phyloP scores from a whole-genome alignment of 208 protist species.

The Trypanosoma avium region DNA sequence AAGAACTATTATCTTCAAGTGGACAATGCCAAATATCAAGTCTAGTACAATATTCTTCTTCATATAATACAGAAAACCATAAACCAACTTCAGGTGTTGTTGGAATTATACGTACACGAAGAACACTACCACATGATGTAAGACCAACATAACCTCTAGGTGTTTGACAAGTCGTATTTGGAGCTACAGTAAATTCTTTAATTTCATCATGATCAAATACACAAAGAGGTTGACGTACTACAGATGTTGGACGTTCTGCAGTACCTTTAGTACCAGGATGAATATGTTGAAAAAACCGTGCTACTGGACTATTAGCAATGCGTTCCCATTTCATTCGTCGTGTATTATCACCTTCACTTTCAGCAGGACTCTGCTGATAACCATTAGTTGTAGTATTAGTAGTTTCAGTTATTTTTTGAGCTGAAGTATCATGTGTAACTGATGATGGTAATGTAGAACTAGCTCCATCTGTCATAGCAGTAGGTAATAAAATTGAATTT shows the following conservation, averaged over 20 bases:
- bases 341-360: background rate
- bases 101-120: constrained; percentile 14
- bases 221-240: background rate
- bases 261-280: constrained; percentile 2
- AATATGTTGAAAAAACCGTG: constrained; percentile 15
- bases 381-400: background rate
- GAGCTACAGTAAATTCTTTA: constrained; percentile 5
- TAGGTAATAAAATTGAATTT: too few relatives aligned
- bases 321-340: background rate
- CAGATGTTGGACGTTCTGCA: constrained; percentile 5
- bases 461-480: too few relatives aligned
- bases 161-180: constrained; percentile 1
- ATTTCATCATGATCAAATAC: constrained; percentile 6
- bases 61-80: constrained; percentile 20
- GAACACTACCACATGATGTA: background rate
- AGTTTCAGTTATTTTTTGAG: too few relatives aligned
- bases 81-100: constrained; percentile 15
- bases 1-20: background rate
- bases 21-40: constrained; percentile 22
- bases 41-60: constrained; percentile 20
- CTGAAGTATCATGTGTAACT: too few relatives aligned
- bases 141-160: constrained; percentile 7
- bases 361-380: background rate
- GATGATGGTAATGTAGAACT: too few relatives aligned
- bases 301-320: background rate